A percentile compares a stretch with the other conserved stretches of the same genome.
Conservation (phyloP, 495 filamentous ascomycete species). For the Immersiella caudata region DNA sequence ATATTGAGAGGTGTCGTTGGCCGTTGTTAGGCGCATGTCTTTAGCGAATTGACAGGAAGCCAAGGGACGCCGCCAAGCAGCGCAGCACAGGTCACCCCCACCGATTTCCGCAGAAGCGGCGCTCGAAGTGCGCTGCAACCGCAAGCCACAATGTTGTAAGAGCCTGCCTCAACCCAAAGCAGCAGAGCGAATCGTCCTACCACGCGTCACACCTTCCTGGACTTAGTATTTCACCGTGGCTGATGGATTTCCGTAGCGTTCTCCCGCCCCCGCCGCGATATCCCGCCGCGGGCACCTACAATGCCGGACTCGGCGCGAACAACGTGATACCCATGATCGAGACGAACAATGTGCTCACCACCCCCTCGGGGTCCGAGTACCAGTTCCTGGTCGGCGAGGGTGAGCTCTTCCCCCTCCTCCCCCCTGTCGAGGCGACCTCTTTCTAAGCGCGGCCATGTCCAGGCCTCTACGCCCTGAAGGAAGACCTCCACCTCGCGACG, state of each 20-base stretch:
- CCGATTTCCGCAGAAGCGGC: background rate
- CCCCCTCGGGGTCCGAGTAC: slow-evolving; percentile 76
- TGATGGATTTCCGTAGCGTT: slow-evolving; percentile 57
- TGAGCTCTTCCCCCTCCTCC: slow-evolving; percentile 36
- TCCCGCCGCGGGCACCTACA: slow-evolving; percentile 67
- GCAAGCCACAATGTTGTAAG: slow-evolving; percentile 23
- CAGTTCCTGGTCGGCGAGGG: slow-evolving; percentile 93
- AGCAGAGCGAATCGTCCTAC: background rate
- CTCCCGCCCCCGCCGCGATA: slow-evolving; percentile 85
- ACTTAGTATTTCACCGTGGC: slow-evolving; percentile 10
- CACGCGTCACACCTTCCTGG: background rate
- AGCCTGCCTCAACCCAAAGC: background rate
- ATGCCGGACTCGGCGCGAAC: slow-evolving; percentile 63
- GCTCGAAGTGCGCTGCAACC: background rate
- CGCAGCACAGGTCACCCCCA: slow-evolving; percentile 7
- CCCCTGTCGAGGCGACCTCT: slow-evolving; percentile 13
- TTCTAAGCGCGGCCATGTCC: slow-evolving; percentile 26
- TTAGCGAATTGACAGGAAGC: slow-evolving; percentile 7
- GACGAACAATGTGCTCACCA: slow-evolving; percentile 84
- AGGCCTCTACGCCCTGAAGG: slow-evolving; percentile 88
- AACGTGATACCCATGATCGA: slow-evolving; percentile 75
- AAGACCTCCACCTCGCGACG: slow-evolving; percentile 89
- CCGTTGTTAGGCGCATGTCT: background rate
- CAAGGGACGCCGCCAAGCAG: slow-evolving; percentile 18
- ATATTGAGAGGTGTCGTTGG: background rate